phyloP scores from a whole-genome alignment of 768 basidiomycete genomes.

The Amanita exitialis region DNA sequence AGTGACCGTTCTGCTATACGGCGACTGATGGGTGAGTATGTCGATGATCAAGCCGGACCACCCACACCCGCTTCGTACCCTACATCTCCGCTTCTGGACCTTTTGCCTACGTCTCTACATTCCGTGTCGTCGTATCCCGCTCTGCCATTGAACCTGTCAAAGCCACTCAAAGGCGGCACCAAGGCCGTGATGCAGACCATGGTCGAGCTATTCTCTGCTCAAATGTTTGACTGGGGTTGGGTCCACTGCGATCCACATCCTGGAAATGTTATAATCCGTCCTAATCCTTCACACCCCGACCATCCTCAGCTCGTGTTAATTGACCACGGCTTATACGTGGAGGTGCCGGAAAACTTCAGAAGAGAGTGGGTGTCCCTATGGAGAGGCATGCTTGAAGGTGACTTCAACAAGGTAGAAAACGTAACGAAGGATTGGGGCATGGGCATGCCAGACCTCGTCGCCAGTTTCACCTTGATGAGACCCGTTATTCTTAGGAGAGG shows the following conservation, averaged over 20 bases:
- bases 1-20: constrained; percentile 51
- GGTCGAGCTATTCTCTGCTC: constrained; percentile 80
- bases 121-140: constrained; percentile 9
- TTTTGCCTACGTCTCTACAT: constrained; percentile 4
- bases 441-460: constrained; percentile 61
- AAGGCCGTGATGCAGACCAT: constrained; percentile 72
- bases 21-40: constrained; percentile 45
- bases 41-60: constrained; percentile 5
- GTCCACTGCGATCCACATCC: constrained; percentile 75
- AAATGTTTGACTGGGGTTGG: constrained; percentile 90
- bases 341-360: constrained; percentile 55
- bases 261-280: constrained; percentile 70
- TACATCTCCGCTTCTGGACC: constrained; percentile 6
- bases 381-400: constrained; percentile 50
- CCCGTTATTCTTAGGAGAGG: constrained; percentile 38
- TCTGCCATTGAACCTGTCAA: constrained; percentile 18
- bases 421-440: constrained; percentile 59
- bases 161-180: constrained; percentile 49
- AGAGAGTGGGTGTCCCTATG: constrained; percentile 73
- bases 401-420: constrained; percentile 39
- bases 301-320: constrained; percentile 68
- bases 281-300: constrained; percentile 33
- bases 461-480: constrained; percentile 62
- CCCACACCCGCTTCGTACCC: constrained; percentile 4
- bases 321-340: constrained; percentile 89